phyloP scores from a whole-genome alignment of 495 filamentous ascomycete species.

The Lepraria neglecta region DNA sequence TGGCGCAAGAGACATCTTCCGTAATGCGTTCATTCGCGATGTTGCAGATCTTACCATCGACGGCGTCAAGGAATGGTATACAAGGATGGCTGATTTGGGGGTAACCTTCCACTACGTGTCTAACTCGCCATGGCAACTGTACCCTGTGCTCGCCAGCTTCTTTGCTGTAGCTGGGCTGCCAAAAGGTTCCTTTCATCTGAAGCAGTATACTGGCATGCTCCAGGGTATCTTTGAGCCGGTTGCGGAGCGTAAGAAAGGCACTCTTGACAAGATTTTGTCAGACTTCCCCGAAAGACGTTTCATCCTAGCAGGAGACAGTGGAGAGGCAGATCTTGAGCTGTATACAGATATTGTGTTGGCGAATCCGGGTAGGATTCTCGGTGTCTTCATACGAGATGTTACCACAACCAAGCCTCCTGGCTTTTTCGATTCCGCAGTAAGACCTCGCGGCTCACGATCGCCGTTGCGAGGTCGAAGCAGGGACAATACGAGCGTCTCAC shows the following conservation, averaged over 20 bases:
- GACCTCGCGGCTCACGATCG: conserved; percentile 21
- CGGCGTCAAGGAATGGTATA: conserved; percentile 88
- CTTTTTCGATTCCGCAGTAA: conserved; percentile 62
- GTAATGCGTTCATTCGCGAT: conserved; percentile 89
- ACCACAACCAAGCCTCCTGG: conserved; percentile 63
- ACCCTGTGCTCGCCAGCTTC: conserved; percentile 74
- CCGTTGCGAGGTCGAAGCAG: conserved; percentile 27
- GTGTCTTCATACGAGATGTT: conserved; percentile 89
- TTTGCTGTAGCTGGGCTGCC: conserved; percentile 77
- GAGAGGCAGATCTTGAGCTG: conserved; percentile 93
- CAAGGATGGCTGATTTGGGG: conserved; percentile 63
- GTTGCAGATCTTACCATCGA: conserved; percentile 71
- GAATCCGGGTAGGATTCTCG: conserved; percentile 74
- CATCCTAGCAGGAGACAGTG: conserved; percentile 88
- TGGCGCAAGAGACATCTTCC: conserved; percentile 88
- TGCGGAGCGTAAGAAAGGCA: conserved; percentile 83
- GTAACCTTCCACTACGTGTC: conserved; percentile 87
- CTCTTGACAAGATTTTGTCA: conserved; percentile 72
- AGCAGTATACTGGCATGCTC: conserved; percentile 91
- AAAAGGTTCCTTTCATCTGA: conserved; percentile 83
- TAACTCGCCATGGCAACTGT: conserved; percentile 94
- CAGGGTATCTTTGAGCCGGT: conserved; percentile 98
- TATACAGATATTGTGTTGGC: conserved; percentile 87
- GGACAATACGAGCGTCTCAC: conserved; percentile 20
- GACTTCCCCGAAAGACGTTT: conserved; percentile 91